Evolutionary conservation across 176 grass and related monocot species (phyloP).

Genomic region (Paspalum notatum): DNA sequence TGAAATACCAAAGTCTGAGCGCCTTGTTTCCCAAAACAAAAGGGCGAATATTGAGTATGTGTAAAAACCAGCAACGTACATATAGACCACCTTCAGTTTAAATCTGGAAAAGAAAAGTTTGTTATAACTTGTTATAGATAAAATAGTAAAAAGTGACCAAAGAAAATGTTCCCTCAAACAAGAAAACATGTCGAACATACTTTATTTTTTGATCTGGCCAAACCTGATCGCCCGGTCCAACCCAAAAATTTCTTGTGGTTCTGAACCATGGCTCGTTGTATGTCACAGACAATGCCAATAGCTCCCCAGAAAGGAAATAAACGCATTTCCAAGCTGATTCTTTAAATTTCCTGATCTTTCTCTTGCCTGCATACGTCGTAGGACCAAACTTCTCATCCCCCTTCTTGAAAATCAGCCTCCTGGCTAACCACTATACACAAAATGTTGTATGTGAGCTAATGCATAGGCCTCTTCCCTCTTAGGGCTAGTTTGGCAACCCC

Average conservation of each 20-base stretch:
- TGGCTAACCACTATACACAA: conserved; percentile 57
- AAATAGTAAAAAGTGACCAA: conserved; percentile 3
- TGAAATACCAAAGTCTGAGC: conserved; percentile 76
- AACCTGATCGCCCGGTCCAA: conserved; percentile 74
- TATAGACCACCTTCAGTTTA: conserved; percentile 78
- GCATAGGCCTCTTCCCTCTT: neutral
- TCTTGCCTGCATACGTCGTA: conserved; percentile 39
- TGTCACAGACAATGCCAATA: conserved; percentile 64
- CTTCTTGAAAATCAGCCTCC: conserved; percentile 49
- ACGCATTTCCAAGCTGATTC: conserved; percentile 85
- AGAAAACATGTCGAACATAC: conserved; percentile 38
- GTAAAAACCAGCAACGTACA: conserved; percentile 88
- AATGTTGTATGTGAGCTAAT: conserved; percentile 27
- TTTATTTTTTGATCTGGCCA: conserved; percentile 87
- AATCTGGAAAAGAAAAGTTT: conserved; percentile 44
- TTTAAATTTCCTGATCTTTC: conserved; percentile 78
- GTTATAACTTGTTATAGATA: neutral
- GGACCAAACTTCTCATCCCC: conserved; percentile 42
- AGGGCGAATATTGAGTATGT: conserved; percentile 86
- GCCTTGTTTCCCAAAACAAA: conserved; percentile 82
- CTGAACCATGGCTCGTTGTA: conserved; percentile 88
- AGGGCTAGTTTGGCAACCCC: too few relatives aligned
- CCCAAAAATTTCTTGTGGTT: conserved; percentile 77
- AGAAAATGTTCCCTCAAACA: conserved; percentile 21
- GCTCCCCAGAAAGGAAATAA: conserved; percentile 81